Percentiles rank a stretch among this genome's conserved stretches.
Conservation (phyloP, 2,329 filamentous ascomycete species). For the Lasiodiplodia sp. region DNA sequence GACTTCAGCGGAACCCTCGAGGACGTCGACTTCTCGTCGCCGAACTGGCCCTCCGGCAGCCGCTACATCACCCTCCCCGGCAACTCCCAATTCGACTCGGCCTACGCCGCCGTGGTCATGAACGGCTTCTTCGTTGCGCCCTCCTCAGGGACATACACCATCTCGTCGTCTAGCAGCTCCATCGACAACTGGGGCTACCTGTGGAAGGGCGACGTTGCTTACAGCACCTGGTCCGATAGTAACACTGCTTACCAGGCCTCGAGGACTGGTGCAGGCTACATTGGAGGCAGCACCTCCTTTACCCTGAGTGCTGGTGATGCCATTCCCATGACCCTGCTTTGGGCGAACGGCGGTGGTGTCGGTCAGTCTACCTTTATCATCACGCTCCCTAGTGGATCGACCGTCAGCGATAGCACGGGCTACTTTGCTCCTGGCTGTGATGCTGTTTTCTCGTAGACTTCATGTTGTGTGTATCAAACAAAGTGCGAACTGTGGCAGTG, state of each 20-base stretch:
- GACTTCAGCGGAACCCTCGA: conserved; percentile 3
- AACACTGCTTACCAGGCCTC: not conserved
- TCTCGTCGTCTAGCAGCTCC: not conserved
- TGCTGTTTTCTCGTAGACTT: conserved; percentile 1
- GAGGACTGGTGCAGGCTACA: not conserved
- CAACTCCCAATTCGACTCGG: not conserved
- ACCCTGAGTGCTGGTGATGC: conserved; percentile 9
- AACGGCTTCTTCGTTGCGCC: conserved; percentile 7
- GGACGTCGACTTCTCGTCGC: conserved; percentile 5
- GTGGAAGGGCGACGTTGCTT: conserved; percentile 8
- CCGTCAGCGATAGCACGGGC: not conserved
- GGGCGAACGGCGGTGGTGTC: conserved; percentile 10
- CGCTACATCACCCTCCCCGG: not conserved
- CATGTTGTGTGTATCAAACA: too few relatives aligned
- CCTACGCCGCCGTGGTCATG: not conserved
- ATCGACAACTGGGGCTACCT: conserved; percentile 13
- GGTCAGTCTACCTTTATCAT: not conserved
- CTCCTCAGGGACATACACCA: conserved; percentile 1
- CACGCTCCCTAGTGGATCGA: not conserved
- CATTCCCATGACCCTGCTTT: conserved; percentile 3
- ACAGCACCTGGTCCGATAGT: not conserved
- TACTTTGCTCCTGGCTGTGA: not conserved
- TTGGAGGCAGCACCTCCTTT: not conserved
- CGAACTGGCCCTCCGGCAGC: not conserved
- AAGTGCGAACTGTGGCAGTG: too few relatives aligned